A percentile compares a stretch with the other conserved stretches of the same genome.
Conservation (phyloP, 352 stramenopile species). For the Saprolegnia diclina region DNA sequence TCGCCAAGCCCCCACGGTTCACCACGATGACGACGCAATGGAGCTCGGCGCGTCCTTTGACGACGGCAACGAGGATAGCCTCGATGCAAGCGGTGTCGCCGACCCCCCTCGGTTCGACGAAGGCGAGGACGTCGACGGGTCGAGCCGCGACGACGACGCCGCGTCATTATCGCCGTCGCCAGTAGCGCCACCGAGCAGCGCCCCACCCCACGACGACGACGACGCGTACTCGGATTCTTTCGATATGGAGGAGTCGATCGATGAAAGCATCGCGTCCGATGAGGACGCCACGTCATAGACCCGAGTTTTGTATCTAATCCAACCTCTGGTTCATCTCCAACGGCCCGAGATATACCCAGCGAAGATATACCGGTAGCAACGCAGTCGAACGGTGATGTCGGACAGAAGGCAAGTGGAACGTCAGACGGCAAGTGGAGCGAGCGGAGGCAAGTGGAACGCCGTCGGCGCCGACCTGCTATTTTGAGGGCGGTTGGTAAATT, state of each 20-base stretch:
- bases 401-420: too few species aligned
- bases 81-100: not conserved
- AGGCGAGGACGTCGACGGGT: not conserved
- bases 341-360: too few species aligned
- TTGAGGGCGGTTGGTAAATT: not conserved
- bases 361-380: too few species aligned
- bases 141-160: not conserved
- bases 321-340: too few species aligned
- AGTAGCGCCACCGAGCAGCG: not conserved
- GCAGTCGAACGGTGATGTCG: too few species aligned
- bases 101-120: not conserved
- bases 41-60: not conserved
- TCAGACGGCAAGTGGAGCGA: too few species aligned
- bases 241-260: slow-evolving; percentile 65
- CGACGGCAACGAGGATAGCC: not conserved
- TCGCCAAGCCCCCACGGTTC: not conserved
- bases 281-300: not conserved
- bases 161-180: not conserved
- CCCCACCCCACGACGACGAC: slow-evolving; percentile 34
- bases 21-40: not conserved
- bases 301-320: not conserved
- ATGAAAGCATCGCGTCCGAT: slow-evolving; percentile 35
- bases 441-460: too few species aligned
- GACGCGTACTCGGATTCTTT: slow-evolving; percentile 66
- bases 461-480: not conserved